Conservation (phyloP, 495 filamentous ascomycete genomes). For the Penicillium soppii region DNA sequence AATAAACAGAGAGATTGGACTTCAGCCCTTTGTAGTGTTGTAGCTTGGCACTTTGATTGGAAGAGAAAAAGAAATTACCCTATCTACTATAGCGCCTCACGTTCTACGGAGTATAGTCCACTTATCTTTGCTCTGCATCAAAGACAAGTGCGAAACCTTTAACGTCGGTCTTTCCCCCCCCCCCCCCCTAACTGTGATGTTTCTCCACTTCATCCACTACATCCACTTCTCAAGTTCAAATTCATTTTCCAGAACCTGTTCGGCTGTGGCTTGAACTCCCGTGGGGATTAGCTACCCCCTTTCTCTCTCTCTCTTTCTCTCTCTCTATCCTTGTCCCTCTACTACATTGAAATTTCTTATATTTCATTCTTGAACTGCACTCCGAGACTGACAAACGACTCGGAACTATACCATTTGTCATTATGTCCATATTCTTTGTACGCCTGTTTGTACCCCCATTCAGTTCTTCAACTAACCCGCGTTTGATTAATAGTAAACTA, state of each 20-base stretch:
- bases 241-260: neutral
- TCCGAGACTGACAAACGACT: slow-evolving; percentile 18
- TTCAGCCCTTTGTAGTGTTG: no score
- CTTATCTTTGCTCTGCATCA: no score
- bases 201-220: neutral
- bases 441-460: slow-evolving; percentile 10
- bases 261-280: no score
- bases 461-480: slow-evolving; percentile 12
- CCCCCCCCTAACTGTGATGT: neutral
- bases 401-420: slow-evolving; percentile 6
- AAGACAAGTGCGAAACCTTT: no score
- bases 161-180: neutral
- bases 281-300: no score
- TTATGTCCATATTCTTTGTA: slow-evolving; percentile 20
- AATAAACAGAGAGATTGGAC: no score
- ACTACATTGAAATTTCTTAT: neutral
- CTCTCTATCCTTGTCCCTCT: neutral
- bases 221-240: no score
- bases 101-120: no score
- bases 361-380: no score
- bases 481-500: slow-evolving; percentile 24
- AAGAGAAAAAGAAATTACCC: no score
- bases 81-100: no score
- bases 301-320: neutral
- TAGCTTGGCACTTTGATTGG: no score